Evolutionary conservation across 306 rosid genomes (phyloP).

Genomic region (Castanea sativa): DNA sequence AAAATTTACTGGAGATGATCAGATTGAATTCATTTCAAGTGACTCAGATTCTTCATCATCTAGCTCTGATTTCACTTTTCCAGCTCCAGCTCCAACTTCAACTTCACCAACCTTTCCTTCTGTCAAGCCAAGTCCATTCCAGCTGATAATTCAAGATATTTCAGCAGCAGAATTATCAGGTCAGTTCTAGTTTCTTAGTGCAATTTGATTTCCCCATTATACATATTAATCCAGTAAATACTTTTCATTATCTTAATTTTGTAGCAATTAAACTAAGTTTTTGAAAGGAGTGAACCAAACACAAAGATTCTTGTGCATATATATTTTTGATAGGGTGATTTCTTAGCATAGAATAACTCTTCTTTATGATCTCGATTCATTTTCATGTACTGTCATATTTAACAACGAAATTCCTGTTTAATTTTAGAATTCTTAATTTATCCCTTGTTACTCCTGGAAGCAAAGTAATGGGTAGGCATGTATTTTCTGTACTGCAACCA

Average conservation of each 20-base stretch:
- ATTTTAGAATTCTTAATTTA: not conserved
- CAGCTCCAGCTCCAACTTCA: constrained; percentile 48
- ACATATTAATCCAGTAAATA: not conserved
- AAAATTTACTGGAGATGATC: constrained; percentile 51
- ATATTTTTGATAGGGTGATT: constrained; percentile 13
- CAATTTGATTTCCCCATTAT: not conserved
- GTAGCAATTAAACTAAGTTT: constrained; percentile 2
- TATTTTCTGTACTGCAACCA: not conserved
- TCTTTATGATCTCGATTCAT: not conserved
- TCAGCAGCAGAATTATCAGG: constrained; percentile 70
- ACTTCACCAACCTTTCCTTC: constrained; percentile 38
- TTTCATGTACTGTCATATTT: not conserved
- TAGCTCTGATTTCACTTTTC: constrained; percentile 74
- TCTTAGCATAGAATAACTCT: not conserved
- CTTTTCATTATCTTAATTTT: constrained; percentile 17
- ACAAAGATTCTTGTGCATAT: not conserved
- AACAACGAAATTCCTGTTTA: not conserved
- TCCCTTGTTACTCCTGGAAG: not conserved
- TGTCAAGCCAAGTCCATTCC: constrained; percentile 34
- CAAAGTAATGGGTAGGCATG: not conserved
- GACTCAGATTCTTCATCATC: constrained; percentile 76
- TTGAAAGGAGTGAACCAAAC: not conserved
- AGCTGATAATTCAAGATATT: constrained; percentile 68
- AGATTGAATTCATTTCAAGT: constrained; percentile 54
- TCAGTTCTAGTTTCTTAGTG: constrained; percentile 40